Conservation (phyloP, 2,329 filamentous ascomycete genomes). For the Stachybotrys elegans region DNA sequence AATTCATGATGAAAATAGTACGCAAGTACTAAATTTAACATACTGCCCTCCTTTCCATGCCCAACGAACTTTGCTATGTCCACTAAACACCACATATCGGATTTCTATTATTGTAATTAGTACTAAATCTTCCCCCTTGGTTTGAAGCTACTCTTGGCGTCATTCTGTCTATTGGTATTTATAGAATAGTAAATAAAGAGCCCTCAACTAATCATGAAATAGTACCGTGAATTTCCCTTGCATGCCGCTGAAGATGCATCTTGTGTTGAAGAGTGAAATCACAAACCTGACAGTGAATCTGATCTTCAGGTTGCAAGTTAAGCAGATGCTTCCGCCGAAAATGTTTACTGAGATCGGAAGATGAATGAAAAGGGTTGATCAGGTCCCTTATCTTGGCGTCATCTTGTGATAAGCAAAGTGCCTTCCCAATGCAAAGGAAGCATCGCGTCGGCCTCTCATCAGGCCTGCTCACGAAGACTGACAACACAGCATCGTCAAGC, state of each 20-base stretch:
- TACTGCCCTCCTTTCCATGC: no score
- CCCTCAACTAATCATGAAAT: no score
- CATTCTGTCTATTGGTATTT: no score
- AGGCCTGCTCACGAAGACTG: conserved; percentile 7
- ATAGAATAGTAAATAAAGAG: no score
- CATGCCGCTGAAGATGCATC: background rate
- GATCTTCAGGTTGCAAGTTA: conserved; percentile 2
- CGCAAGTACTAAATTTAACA: no score
- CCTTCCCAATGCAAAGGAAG: conserved; percentile 10
- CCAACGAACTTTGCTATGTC: no score
- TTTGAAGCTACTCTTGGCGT: no score
- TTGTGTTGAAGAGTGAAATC: conserved; percentile 10
- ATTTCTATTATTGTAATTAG: no score
- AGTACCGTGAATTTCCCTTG: background rate
- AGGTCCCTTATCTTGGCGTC: conserved; percentile 3
- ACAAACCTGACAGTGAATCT: conserved; percentile 5
- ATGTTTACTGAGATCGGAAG: conserved; percentile 9
- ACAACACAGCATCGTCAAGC: conserved; percentile 3
- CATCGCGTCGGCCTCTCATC: conserved; percentile 8
- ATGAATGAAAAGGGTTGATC: conserved; percentile 8
- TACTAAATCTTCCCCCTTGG: no score
- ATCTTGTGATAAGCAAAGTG: conserved; percentile 2
- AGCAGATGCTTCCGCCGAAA: conserved; percentile 10
- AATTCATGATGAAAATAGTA: no score
- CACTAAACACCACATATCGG: no score